phyloP scores from a whole-genome alignment of 305 asterid species.

The Fraxinus sp. region DNA sequence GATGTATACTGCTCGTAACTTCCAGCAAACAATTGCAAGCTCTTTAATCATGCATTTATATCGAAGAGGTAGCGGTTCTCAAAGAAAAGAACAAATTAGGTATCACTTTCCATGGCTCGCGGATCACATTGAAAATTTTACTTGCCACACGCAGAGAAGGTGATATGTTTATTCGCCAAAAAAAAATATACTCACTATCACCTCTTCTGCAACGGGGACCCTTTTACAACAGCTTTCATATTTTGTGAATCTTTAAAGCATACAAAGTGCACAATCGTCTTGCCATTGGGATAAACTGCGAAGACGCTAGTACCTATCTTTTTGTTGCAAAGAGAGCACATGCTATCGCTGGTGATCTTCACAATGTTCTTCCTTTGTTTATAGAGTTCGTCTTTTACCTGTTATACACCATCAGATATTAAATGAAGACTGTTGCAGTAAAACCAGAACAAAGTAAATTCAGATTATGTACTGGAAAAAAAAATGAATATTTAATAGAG shows the following conservation, averaged over 20 bases:
- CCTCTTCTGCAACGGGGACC: constrained; percentile 50
- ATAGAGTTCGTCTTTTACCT: constrained; percentile 85
- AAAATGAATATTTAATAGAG: not conserved
- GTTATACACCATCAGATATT: constrained; percentile 29
- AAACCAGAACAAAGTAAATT: constrained; percentile 6
- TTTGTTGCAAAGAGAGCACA: constrained; percentile 93
- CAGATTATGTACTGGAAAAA: not conserved
- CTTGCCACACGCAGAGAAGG: constrained; percentile 16
- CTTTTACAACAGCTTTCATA: constrained; percentile 77
- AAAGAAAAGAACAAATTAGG: not conserved
- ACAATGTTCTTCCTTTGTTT: constrained; percentile 62
- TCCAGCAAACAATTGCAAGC: not conserved
- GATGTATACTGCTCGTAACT: not conserved
- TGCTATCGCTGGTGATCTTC: constrained; percentile 76
- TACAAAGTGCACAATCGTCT: constrained; percentile 84
- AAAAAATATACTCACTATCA: constrained; percentile 25
- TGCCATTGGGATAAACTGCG: constrained; percentile 92
- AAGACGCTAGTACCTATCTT: constrained; percentile 93
- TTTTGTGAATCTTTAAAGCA: constrained; percentile 91
- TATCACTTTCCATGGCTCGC: constrained; percentile 6
- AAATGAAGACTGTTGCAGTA: not conserved
- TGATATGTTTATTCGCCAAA: not conserved
- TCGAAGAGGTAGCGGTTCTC: not conserved
- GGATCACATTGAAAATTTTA: constrained; percentile 14
- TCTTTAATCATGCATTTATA: not conserved